A percentile compares a stretch with the other conserved stretches of the same genome.
Conservation (phyloP, 306 rosid species). For the Cyamopsis tetragonoloba region DNA sequence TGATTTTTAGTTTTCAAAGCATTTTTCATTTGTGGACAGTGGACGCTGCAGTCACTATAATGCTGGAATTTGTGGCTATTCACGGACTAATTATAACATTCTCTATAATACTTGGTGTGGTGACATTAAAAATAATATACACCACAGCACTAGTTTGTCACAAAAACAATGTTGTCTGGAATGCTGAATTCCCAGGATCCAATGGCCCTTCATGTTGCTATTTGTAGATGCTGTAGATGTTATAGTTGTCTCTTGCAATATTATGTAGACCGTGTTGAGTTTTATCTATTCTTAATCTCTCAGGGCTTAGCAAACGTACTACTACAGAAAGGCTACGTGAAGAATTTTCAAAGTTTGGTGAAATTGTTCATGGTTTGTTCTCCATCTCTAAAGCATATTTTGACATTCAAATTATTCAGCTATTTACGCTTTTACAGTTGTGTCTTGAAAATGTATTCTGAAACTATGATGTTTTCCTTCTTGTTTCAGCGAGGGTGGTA, state of each 20-base stretch:
- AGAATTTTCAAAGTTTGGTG: constrained; percentile 79
- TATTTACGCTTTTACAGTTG: not conserved
- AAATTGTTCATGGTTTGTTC: constrained; percentile 66
- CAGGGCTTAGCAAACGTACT: constrained; percentile 94
- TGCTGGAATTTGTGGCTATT: too few relatives aligned
- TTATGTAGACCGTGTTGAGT: not conserved
- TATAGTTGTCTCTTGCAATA: not conserved
- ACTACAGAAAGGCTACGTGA: constrained; percentile 67
- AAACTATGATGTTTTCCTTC: not conserved
- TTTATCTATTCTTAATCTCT: constrained; percentile 12
- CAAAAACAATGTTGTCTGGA: too few relatives aligned
- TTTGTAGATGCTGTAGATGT: not conserved
- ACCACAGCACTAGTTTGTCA: not conserved
- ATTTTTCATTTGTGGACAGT: too few relatives aligned
- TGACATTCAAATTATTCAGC: not conserved
- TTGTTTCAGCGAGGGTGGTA: constrained; percentile 77
- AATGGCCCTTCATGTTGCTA: not conserved
- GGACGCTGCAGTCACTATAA: too few relatives aligned
- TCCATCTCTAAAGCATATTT: not conserved
- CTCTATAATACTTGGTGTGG: not conserved
- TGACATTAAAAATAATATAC: not conserved
- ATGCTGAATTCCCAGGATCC: not conserved
- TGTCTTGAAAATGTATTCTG: constrained; percentile 3
- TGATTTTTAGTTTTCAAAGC: too few relatives aligned
- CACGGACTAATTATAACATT: too few relatives aligned